phyloP scores from a whole-genome alignment of 2,329 filamentous ascomycete species.

The Talaromyces sp. region DNA sequence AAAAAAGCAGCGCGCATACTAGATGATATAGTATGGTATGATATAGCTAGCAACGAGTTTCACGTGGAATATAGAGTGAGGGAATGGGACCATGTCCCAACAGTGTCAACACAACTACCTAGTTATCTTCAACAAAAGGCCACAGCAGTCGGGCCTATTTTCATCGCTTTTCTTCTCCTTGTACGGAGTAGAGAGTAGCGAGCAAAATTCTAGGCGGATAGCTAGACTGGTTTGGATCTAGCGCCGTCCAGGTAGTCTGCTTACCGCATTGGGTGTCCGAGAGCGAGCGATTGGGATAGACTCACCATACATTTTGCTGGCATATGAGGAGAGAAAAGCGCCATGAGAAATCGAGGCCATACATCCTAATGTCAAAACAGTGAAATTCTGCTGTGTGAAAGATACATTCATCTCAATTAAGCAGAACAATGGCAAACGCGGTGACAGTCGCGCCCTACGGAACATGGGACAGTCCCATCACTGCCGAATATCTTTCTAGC shows the following conservation, averaged over 20 bases:
- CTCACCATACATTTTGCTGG: background rate
- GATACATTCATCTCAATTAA: background rate
- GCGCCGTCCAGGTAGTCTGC: background rate
- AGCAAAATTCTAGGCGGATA: background rate
- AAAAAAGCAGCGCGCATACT: too few species aligned
- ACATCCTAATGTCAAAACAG: too few species aligned
- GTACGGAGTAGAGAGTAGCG: background rate
- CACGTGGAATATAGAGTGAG: too few species aligned
- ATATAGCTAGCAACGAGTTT: too few species aligned
- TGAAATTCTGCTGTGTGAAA: background rate
- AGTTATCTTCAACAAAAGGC: too few species aligned
- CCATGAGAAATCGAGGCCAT: background rate
- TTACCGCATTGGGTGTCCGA: conserved; percentile 4
- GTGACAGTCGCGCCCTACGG: conserved; percentile 4
- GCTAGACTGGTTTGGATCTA: background rate
- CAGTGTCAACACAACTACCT: too few species aligned
- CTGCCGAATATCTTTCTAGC: conserved; percentile 8
- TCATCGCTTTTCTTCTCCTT: background rate
- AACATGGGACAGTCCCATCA: conserved; percentile 14
- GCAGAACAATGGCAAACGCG: background rate
- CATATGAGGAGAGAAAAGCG: background rate
- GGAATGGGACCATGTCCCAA: too few species aligned
- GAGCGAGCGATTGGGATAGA: conserved; percentile 5
- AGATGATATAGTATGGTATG: too few species aligned
- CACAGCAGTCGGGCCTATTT: background rate